These are phyloP conservation scores for Leishmania tropica DNA, from an alignment of 208 protist species.

Conservation along the genomic window DNA sequence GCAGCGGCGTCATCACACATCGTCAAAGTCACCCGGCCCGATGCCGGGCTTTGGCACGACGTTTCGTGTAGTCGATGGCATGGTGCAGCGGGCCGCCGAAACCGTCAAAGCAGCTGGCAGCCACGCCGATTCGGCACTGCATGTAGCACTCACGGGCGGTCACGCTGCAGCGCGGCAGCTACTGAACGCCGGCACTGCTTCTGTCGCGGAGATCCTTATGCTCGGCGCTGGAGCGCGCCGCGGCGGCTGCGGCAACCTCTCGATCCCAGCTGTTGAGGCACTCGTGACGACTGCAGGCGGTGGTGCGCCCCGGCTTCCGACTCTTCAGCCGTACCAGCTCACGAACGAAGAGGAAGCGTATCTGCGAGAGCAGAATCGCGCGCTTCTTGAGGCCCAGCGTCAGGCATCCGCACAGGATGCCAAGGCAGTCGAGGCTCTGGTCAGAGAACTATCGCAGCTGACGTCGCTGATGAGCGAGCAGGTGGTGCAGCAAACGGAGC, in stretches of 20 bases:
- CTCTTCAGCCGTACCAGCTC: constrained; percentile 20
- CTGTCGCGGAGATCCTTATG: constrained; percentile 10
- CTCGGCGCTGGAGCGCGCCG: not conserved
- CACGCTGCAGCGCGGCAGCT: constrained; percentile 31
- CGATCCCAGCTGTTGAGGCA: not conserved
- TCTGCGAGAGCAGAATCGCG: constrained; percentile 45
- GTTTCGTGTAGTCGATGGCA: constrained; percentile 41
- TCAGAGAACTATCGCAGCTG: constrained; percentile 87
- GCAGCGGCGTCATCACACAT: not conserved
- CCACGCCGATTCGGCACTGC: constrained; percentile 36
- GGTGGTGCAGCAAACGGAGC: constrained; percentile 83
- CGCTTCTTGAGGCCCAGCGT: constrained; percentile 56
- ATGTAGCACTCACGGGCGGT: constrained; percentile 32
- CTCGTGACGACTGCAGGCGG: not conserved
- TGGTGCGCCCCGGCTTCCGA: not conserved
- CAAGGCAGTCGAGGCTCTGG: constrained; percentile 66
- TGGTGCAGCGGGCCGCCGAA: constrained; percentile 36
- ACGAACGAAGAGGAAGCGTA: constrained; percentile 46
- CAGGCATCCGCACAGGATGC: constrained; percentile 68
- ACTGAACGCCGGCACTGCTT: constrained; percentile 13
- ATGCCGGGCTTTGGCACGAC: constrained; percentile 35
- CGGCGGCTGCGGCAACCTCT: not conserved
- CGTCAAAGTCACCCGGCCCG: not conserved
- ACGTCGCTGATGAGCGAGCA: constrained; percentile 85
- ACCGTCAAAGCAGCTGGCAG: constrained; percentile 42